Conservation (phyloP, 1,139 yeast species). For the Saccharomyces uvarum region DNA sequence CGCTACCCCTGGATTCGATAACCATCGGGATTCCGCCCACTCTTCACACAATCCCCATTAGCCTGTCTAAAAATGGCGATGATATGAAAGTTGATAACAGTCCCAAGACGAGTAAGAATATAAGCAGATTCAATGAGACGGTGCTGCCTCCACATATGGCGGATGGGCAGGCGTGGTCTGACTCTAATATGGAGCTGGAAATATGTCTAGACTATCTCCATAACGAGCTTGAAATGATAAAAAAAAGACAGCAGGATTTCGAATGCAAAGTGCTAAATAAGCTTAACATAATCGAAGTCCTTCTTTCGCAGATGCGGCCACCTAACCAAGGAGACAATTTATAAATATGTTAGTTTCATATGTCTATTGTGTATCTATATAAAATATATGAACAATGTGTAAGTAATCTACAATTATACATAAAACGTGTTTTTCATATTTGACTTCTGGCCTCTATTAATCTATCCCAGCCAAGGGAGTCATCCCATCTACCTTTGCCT, state of each 20-base stretch:
- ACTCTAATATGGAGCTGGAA: not conserved
- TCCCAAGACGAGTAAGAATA: not conserved
- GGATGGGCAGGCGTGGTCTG: not conserved
- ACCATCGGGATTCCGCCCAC: conserved; percentile 12
- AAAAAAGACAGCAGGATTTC: not conserved
- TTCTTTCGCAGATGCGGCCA: not conserved
- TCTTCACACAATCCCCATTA: not conserved
- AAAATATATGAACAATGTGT: not conserved
- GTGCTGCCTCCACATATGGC: not conserved
- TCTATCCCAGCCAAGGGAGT: conserved; percentile 66
- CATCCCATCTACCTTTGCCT: conserved; percentile 77
- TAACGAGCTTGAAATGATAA: not conserved
- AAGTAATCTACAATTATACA: not conserved
- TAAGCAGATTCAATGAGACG: not conserved
- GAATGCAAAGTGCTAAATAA: not conserved
- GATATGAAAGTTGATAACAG: not conserved
- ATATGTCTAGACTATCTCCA: conserved; percentile 1
- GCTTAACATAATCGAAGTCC: not conserved
- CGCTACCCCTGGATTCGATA: conserved; percentile 15
- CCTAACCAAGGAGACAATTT: not conserved
- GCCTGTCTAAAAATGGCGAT: not conserved
- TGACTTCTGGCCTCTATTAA: conserved; percentile 46
- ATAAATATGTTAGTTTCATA: not conserved
- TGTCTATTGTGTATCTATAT: not conserved
- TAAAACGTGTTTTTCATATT: conserved; percentile 8